These are phyloP conservation scores for Madurella mycetomatis DNA, from an alignment of 2,329 filamentous ascomycete genomes.

Conservation along the genomic window DNA sequence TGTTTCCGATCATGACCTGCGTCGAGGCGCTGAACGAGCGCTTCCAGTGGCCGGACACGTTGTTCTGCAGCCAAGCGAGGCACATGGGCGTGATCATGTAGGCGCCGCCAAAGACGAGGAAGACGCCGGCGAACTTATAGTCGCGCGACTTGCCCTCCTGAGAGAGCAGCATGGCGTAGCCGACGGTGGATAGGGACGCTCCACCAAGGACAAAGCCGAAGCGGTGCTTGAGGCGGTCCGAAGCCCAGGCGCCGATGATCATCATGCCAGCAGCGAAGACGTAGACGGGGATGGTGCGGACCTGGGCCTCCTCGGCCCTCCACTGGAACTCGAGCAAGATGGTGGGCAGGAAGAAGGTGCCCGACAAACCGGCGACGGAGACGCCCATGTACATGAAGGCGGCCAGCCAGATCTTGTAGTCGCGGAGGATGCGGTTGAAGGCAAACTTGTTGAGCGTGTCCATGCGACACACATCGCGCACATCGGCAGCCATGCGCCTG, in stretches of 20 bases:
- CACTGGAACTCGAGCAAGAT: slow-evolving; percentile 39
- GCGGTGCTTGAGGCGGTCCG: slow-evolving; percentile 34
- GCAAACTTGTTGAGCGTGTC: slow-evolving; percentile 32
- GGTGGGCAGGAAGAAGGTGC: slow-evolving; percentile 39
- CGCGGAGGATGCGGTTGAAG: slow-evolving; percentile 37
- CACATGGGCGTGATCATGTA: slow-evolving; percentile 33
- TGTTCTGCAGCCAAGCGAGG: slow-evolving; percentile 49
- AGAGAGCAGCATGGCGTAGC: slow-evolving; percentile 33
- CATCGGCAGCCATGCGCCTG: slow-evolving; percentile 28
- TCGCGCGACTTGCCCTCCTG: slow-evolving; percentile 27
- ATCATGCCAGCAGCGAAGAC: slow-evolving; percentile 31
- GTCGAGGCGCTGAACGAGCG: slow-evolving; percentile 45
- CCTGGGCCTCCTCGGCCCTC: slow-evolving; percentile 33
- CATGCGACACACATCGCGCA: slow-evolving; percentile 25
- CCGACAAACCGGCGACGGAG: slow-evolving; percentile 28
- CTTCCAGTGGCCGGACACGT: slow-evolving; percentile 50
- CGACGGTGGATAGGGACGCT: slow-evolving; percentile 28
- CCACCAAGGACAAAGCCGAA: slow-evolving; percentile 33
- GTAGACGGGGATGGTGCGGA: slow-evolving; percentile 37
- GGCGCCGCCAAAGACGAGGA: slow-evolving; percentile 34
- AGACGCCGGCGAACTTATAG: slow-evolving; percentile 35
- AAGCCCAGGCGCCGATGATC: slow-evolving; percentile 31
- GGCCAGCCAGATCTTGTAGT: slow-evolving; percentile 45
- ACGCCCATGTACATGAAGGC: slow-evolving; percentile 24
- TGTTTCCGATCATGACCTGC: slow-evolving; percentile 48